Percentiles rank a stretch among this genome's conserved stretches.
These are phyloP conservation scores for Camptophora hylomeconis DNA, from an alignment of 2,329 filamentous ascomycete species.

Conservation along the genomic window DNA sequence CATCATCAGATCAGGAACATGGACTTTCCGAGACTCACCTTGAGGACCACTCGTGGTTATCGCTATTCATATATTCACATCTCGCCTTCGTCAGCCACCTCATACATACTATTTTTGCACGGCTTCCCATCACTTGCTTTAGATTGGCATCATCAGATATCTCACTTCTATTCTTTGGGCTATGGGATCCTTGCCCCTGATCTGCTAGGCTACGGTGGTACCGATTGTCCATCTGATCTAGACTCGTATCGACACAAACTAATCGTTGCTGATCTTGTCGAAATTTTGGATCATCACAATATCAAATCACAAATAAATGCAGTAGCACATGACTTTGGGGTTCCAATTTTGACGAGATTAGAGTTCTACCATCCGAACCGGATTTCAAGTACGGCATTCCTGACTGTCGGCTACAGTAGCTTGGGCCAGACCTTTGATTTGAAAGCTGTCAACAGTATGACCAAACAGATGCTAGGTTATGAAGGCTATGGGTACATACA, in stretches of 20 bases:
- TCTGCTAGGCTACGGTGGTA: slow-evolving; percentile 26
- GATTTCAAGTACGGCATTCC: slow-evolving; percentile 14
- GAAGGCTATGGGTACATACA: slow-evolving; percentile 18
- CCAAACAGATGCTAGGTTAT: slow-evolving; percentile 13
- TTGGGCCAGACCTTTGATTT: slow-evolving; percentile 16
- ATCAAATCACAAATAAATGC: slow-evolving; percentile 14
- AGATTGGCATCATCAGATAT: slow-evolving; percentile 31
- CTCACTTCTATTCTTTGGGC: slow-evolving; percentile 25
- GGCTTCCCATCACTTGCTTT: slow-evolving; percentile 36
- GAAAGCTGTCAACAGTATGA: slow-evolving; percentile 13
- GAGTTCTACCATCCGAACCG: slow-evolving; percentile 16
- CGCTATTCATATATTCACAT: too few species aligned
- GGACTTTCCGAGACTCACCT: too few species aligned
- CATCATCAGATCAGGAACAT: too few species aligned
- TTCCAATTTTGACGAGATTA: slow-evolving; percentile 18
- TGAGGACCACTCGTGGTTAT: too few species aligned
- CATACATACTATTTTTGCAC: slow-evolving; percentile 33
- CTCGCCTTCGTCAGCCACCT: too few species aligned
- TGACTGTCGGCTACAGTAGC: slow-evolving; percentile 15
- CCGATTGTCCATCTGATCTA: slow-evolving; percentile 27
- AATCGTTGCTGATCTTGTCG: slow-evolving; percentile 23
- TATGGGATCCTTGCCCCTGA: slow-evolving; percentile 28
- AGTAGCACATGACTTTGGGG: slow-evolving; percentile 19
- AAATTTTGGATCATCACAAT: slow-evolving; percentile 21
- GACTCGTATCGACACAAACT: slow-evolving; percentile 20